Evolutionary conservation across 345 rosid genomes (phyloP).

Genomic region (Camelina hispida): DNA sequence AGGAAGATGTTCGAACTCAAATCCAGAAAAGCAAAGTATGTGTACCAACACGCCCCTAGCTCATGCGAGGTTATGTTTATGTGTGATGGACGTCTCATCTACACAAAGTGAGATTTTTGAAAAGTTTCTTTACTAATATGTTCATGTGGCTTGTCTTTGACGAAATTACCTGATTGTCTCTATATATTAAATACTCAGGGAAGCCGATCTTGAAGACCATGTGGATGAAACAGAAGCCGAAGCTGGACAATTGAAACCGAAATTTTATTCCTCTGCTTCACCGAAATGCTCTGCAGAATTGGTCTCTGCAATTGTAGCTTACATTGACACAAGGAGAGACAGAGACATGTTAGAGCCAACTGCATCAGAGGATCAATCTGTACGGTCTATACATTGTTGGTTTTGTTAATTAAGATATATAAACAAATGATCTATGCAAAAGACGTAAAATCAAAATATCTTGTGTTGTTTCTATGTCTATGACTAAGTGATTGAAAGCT

Average conservation of each 20-base stretch:
- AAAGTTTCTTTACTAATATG: slow-evolving; percentile 10
- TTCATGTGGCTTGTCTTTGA: slow-evolving; percentile 13
- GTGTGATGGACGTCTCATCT: slow-evolving; percentile 56
- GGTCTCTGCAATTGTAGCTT: slow-evolving; percentile 47
- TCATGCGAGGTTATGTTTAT: slow-evolving; percentile 63
- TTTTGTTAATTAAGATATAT: slow-evolving; percentile 11
- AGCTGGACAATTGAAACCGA: slow-evolving; percentile 33
- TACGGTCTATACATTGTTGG: slow-evolving; percentile 36
- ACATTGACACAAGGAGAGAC: slow-evolving; percentile 47
- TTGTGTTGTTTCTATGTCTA: slow-evolving; percentile 6
- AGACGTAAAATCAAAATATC: background rate
- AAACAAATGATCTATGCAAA: background rate
- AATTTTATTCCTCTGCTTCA: slow-evolving; percentile 39
- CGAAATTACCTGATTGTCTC: slow-evolving; percentile 23
- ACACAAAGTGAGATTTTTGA: slow-evolving; percentile 50
- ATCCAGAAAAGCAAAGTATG: slow-evolving; percentile 68
- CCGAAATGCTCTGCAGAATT: slow-evolving; percentile 45
- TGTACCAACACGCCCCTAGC: slow-evolving; percentile 51
- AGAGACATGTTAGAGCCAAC: slow-evolving; percentile 43
- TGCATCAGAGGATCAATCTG: slow-evolving; percentile 44
- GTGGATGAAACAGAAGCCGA: slow-evolving; percentile 23
- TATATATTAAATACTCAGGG: slow-evolving; percentile 30
- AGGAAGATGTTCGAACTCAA: slow-evolving; percentile 61
- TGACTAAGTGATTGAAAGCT: background rate
- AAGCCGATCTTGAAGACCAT: slow-evolving; percentile 31